phyloP scores from a whole-genome alignment of 1,284 basidiomycete genomes.

The Ganoderma leucocontextum region DNA sequence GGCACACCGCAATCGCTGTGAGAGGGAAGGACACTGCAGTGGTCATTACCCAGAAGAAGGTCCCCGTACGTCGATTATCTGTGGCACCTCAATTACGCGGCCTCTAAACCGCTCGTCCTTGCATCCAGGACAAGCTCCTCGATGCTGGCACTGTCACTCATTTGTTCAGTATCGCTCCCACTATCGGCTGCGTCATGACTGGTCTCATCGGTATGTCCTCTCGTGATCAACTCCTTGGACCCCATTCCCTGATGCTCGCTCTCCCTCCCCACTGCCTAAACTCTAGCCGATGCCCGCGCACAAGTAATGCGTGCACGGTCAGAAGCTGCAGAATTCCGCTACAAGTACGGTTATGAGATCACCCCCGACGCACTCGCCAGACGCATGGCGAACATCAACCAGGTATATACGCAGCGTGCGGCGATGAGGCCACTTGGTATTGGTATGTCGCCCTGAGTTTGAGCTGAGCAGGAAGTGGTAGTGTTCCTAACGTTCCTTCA shows the following conservation, averaged over 20 bases:
- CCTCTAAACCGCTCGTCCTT: neutral
- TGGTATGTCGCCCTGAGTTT: constrained; percentile 58
- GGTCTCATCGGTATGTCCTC: constrained; percentile 83
- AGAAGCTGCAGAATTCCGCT: constrained; percentile 95
- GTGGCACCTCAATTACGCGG: constrained; percentile 7
- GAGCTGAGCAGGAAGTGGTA: neutral
- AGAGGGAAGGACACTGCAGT: constrained; percentile 95
- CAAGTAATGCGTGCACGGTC: constrained; percentile 90
- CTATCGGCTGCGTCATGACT: constrained; percentile 98
- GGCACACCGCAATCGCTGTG: constrained; percentile 93
- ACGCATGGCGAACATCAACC: constrained; percentile 97
- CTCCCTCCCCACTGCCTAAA: constrained; percentile 14
- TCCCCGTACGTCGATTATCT: constrained; percentile 74
- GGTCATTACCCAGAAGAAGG: constrained; percentile 98
- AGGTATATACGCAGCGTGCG: constrained; percentile 98
- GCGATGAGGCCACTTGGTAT: constrained; percentile 98
- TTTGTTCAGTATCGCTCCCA: constrained; percentile 95
- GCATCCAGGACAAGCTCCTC: constrained; percentile 91
- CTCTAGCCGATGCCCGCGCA: constrained; percentile 88
- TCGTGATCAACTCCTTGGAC: neutral
- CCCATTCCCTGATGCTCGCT: neutral
- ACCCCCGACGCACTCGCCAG: constrained; percentile 95
- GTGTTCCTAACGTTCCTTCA: constrained; percentile 56
- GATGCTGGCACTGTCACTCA: constrained; percentile 96
- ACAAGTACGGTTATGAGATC: constrained; percentile 98